Evolutionary conservation across 2,329 filamentous ascomycete genomes (phyloP).

Genomic region (Colletotrichum incanum): DNA sequence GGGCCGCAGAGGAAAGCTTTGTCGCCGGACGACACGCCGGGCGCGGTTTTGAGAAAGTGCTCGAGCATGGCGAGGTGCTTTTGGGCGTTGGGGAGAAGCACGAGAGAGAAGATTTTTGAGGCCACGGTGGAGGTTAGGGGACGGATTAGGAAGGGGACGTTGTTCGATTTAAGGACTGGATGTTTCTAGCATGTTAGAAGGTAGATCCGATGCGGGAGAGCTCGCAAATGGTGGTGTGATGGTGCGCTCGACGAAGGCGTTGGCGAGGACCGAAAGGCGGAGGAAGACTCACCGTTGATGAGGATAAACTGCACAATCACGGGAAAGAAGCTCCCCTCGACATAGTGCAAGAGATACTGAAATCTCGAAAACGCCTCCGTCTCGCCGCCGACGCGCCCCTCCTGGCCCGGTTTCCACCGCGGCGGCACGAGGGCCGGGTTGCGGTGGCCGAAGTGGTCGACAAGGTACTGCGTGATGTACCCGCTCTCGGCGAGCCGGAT

Average conservation of each 20-base stretch:
- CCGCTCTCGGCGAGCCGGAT: constrained; percentile 85
- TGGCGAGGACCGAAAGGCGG: too few species aligned
- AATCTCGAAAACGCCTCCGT: constrained; percentile 73
- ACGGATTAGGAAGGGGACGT: constrained; percentile 69
- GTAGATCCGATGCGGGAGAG: background rate
- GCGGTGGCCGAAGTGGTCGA: constrained; percentile 70
- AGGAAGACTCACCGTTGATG: constrained; percentile 48
- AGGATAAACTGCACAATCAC: constrained; percentile 71
- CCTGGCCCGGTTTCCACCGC: constrained; percentile 70
- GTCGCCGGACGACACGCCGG: constrained; percentile 48
- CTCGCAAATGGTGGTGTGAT: background rate
- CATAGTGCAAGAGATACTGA: constrained; percentile 84
- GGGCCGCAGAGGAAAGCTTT: constrained; percentile 65
- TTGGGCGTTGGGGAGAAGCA: constrained; percentile 64
- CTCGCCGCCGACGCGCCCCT: constrained; percentile 73
- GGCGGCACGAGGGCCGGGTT: constrained; percentile 65
- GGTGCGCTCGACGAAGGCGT: background rate
- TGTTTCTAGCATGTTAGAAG: background rate
- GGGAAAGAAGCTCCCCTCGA: constrained; percentile 87
- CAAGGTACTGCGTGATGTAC: constrained; percentile 87
- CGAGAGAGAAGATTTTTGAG: constrained; percentile 57
- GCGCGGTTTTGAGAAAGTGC: constrained; percentile 62
- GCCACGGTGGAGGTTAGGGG: constrained; percentile 65
- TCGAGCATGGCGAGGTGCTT: constrained; percentile 66
- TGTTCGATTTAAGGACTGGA: constrained; percentile 60